phyloP scores from a whole-genome alignment of 2,329 filamentous ascomycete species.

The Fusarium gaditjirri region DNA sequence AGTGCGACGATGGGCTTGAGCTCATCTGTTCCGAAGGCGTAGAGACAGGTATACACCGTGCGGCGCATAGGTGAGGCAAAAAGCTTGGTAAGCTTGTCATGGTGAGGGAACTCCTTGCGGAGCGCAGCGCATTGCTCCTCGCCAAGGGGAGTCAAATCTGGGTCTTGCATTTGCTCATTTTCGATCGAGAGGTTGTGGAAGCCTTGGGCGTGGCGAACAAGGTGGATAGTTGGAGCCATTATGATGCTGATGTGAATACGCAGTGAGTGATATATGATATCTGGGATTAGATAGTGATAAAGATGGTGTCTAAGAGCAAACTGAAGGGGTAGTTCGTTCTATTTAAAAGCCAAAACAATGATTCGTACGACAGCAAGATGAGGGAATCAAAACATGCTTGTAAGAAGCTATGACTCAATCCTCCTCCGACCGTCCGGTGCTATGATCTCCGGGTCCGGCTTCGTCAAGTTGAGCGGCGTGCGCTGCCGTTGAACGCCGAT shows the following conservation, averaged over 20 bases:
- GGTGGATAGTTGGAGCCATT: conserved; percentile 69
- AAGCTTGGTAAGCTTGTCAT: conserved; percentile 73
- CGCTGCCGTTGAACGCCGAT: conserved; percentile 34
- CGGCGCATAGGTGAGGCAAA: conserved; percentile 83
- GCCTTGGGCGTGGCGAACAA: conserved; percentile 81
- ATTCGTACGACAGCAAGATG: background rate
- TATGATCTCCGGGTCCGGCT: conserved; percentile 39
- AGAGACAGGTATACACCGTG: conserved; percentile 81
- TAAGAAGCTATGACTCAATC: conserved; percentile 31
- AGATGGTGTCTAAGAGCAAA: background rate
- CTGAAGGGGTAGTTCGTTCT: background rate
- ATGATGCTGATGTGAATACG: conserved; percentile 5
- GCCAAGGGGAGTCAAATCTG: conserved; percentile 80
- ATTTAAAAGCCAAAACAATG: background rate
- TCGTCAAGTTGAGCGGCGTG: conserved; percentile 34
- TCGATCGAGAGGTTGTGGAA: conserved; percentile 79
- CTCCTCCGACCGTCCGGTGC: conserved; percentile 18
- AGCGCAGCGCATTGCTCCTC: conserved; percentile 77
- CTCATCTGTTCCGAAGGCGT: conserved; percentile 69
- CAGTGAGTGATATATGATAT: background rate
- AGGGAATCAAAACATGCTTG: background rate
- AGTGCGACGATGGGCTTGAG: conserved; percentile 69
- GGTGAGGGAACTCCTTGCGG: conserved; percentile 69
- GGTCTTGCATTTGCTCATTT: conserved; percentile 81
- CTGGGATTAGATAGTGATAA: background rate